Conservation (phyloP, 2,329 filamentous ascomycete genomes). For the Penicillium verrucosum region DNA sequence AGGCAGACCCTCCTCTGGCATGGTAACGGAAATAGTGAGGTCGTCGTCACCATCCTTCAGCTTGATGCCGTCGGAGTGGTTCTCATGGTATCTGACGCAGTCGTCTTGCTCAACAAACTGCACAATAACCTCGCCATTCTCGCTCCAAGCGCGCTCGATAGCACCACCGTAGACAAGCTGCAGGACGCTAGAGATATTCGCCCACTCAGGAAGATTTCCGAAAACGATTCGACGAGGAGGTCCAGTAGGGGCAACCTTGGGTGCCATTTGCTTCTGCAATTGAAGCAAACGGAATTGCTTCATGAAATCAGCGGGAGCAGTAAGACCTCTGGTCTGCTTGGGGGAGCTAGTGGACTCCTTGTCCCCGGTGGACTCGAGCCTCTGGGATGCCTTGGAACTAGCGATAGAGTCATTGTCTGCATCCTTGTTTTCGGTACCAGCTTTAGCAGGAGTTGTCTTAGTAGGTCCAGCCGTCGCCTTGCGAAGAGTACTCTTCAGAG, state of each 20-base stretch:
- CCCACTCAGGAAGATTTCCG: conserved; percentile 35
- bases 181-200: conserved; percentile 32
- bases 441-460: not conserved
- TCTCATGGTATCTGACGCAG: conserved; percentile 36
- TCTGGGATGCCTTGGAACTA: not conserved
- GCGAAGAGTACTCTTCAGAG: not conserved
- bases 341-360: not conserved
- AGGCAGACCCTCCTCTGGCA: conserved; percentile 29
- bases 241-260: conserved; percentile 2
- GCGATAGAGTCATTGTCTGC: not conserved
- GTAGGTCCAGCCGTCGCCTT: not conserved
- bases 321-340: not conserved
- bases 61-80: conserved; percentile 37
- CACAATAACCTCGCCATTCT: conserved; percentile 30
- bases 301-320: conserved; percentile 3
- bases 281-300: conserved; percentile 1
- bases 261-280: not conserved
- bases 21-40: conserved; percentile 38
- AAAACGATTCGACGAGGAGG: conserved; percentile 34
- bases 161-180: conserved; percentile 40
- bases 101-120: conserved; percentile 36
- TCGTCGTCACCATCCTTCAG: conserved; percentile 27
- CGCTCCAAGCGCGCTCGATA: conserved; percentile 34
- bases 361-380: not conserved
- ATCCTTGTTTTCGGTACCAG: not conserved